Percentiles rank a stretch among this genome's conserved stretches.
These are phyloP conservation scores for Penicillium psychrofluorescens DNA, from an alignment of 495 filamentous ascomycete genomes.

Conservation along the genomic window DNA sequence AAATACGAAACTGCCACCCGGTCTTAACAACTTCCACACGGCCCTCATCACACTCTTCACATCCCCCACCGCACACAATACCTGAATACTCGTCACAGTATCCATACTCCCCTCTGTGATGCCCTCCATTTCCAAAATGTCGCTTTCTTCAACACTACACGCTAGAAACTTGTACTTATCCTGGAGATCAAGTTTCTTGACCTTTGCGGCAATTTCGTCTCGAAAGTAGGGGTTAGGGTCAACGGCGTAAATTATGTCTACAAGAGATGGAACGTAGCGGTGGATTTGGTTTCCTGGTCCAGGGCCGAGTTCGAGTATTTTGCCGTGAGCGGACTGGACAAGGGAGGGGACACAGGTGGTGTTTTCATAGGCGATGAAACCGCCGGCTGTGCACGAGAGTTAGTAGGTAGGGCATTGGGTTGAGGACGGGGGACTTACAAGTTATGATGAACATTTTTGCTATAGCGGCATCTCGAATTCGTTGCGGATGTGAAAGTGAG, in stretches of 20 bases:
- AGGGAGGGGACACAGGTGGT: conserved; percentile 36
- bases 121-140: conserved; percentile 22
- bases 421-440: conserved; percentile 5
- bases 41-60: conserved; percentile 13
- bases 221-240: conserved; percentile 32
- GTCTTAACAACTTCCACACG: conserved; percentile 23
- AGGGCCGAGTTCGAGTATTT: conserved; percentile 43
- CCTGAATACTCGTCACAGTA: conserved; percentile 20
- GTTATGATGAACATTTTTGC: conserved; percentile 13
- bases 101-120: conserved; percentile 31
- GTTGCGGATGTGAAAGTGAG: conserved; percentile 4
- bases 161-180: conserved; percentile 32
- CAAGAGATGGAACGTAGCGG: conserved; percentile 23
- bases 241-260: conserved; percentile 35
- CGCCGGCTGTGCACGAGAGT: conserved; percentile 6
- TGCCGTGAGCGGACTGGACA: conserved; percentile 26
- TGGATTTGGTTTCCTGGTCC: conserved; percentile 40
- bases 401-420: background rate
- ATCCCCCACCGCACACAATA: conserved; percentile 21
- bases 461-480: conserved; percentile 14
- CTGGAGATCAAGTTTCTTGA: conserved; percentile 16
- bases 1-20: conserved; percentile 33
- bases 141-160: conserved; percentile 30
- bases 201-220: conserved; percentile 12
- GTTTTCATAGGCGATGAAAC: conserved; percentile 31